phyloP scores from a whole-genome alignment of 208 protist genomes.

The Spongospora subterranea region DNA sequence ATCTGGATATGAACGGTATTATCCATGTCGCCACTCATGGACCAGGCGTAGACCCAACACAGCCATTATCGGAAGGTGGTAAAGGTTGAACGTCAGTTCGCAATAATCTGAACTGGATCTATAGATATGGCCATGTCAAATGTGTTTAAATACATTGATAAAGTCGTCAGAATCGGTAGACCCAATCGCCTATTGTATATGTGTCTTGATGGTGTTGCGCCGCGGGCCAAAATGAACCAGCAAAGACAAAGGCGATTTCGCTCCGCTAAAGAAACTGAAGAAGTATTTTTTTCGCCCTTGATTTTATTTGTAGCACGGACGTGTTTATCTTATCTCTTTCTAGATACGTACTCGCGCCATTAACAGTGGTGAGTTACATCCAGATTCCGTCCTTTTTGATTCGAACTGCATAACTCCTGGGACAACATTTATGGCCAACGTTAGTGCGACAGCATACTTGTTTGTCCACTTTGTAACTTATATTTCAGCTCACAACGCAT shows the following conservation, averaged over 20 bases:
- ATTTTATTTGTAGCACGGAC: too few relatives aligned
- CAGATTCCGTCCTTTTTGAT: constrained; percentile 85
- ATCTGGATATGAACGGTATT: constrained; percentile 99
- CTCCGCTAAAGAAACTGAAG: constrained; percentile 84
- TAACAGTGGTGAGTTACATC: constrained; percentile 2
- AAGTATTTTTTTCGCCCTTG: constrained; percentile 66
- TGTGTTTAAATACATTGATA: constrained; percentile 96
- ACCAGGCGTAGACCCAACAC: neutral
- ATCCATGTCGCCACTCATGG: constrained; percentile 85
- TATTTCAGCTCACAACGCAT: neutral
- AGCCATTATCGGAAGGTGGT: neutral
- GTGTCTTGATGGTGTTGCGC: constrained; percentile 87
- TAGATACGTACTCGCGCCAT: neutral
- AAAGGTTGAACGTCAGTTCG: neutral
- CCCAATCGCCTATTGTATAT: constrained; percentile 94
- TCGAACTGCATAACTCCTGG: constrained; percentile 99
- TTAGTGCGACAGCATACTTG: too few relatives aligned
- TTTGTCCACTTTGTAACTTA: too few relatives aligned
- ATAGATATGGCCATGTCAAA: constrained; percentile 81
- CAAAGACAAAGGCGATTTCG: constrained; percentile 96
- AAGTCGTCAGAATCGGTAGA: constrained; percentile 92
- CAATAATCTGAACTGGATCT: constrained; percentile 51
- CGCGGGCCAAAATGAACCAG: constrained; percentile 99
- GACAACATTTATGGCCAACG: constrained; percentile 94
- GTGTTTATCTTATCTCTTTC: constrained; percentile 48